Conservation (phyloP, 257 asterid species). For the Scutellaria barbata region DNA sequence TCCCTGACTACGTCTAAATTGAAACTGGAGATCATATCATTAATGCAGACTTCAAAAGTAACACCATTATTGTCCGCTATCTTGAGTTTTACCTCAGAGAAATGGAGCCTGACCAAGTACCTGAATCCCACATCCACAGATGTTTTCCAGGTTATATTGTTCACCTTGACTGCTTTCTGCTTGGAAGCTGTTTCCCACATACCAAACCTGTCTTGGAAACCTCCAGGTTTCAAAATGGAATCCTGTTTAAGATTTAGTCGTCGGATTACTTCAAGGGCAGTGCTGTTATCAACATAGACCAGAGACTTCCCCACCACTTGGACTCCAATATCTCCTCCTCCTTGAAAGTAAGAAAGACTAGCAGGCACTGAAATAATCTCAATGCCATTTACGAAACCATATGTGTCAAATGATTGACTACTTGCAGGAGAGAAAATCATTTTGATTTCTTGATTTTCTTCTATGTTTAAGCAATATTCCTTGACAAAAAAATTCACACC, state of each 20-base stretch:
- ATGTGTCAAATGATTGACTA: slow-evolving; percentile 4
- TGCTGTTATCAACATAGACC: slow-evolving; percentile 47
- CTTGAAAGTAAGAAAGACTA: slow-evolving; percentile 13
- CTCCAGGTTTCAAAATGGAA: slow-evolving; percentile 39
- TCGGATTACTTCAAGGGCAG: slow-evolving; percentile 51
- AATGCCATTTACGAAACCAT: slow-evolving; percentile 38
- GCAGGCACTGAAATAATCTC: slow-evolving; percentile 36
- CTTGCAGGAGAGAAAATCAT: slow-evolving; percentile 26
- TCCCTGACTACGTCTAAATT: slow-evolving; percentile 33
- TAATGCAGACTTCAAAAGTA: slow-evolving; percentile 38
- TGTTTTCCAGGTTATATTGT: slow-evolving; percentile 43
- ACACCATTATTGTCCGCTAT: slow-evolving; percentile 34
- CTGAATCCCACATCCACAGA: slow-evolving; percentile 56
- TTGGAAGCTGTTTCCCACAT: slow-evolving; percentile 35
- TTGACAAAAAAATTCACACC: slow-evolving; percentile 30
- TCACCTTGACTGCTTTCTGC: slow-evolving; percentile 29
- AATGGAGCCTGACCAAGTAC: slow-evolving; percentile 57
- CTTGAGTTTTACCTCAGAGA: slow-evolving; percentile 44
- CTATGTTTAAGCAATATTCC: slow-evolving; percentile 30
- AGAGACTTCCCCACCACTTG: slow-evolving; percentile 35
- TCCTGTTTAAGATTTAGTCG: slow-evolving; percentile 41
- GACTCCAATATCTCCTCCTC: slow-evolving; percentile 15
- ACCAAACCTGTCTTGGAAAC: slow-evolving; percentile 36
- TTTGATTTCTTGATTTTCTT: slow-evolving; percentile 12
- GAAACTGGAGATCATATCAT: slow-evolving; percentile 35